Evolutionary conservation across 2,329 filamentous ascomycete species (phyloP).

Genomic region (Colletotrichum musicola): DNA sequence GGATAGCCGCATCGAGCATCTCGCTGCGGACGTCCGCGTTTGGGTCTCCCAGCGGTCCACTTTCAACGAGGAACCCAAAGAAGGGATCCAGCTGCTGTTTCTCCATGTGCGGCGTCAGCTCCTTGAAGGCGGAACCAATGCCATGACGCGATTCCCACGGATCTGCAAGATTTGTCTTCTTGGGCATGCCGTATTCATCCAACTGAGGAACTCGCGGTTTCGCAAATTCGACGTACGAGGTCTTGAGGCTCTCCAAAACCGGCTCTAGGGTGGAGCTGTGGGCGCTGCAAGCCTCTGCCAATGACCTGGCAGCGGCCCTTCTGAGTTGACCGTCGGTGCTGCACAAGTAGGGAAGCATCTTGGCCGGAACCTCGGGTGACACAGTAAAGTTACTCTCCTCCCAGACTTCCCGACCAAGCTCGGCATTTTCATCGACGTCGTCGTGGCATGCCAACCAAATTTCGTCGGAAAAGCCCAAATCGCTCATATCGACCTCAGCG

Average conservation of each 20-base stretch:
- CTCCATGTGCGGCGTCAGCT: conserved; percentile 79
- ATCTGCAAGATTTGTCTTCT: conserved; percentile 87
- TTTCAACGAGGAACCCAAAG: conserved; percentile 86
- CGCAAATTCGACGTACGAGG: conserved; percentile 81
- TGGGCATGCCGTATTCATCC: conserved; percentile 94
- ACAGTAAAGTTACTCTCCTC: conserved; percentile 88
- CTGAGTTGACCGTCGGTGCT: conserved; percentile 85
- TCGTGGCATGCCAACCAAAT: conserved; percentile 96
- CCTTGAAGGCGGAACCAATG: conserved; percentile 87
- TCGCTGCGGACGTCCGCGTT: conserved; percentile 82
- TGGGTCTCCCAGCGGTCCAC: conserved; percentile 88
- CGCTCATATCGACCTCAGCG: conserved; percentile 90
- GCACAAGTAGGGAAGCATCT: conserved; percentile 83
- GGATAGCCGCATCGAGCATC: conserved; percentile 92
- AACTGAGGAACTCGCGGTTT: conserved; percentile 87
- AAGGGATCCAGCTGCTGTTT: conserved; percentile 79
- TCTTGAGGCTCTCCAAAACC: conserved; percentile 75
- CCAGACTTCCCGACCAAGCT: conserved; percentile 90
- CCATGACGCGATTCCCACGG: conserved; percentile 94
- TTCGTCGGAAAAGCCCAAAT: conserved; percentile 86
- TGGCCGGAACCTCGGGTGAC: conserved; percentile 72
- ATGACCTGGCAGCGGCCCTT: conserved; percentile 82
- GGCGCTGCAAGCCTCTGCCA: conserved; percentile 78
- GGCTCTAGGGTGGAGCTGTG: conserved; percentile 71
- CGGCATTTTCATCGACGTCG: conserved; percentile 86